Conservation (phyloP, 1,284 basidiomycete species). For the Naganishia cerealis region DNA sequence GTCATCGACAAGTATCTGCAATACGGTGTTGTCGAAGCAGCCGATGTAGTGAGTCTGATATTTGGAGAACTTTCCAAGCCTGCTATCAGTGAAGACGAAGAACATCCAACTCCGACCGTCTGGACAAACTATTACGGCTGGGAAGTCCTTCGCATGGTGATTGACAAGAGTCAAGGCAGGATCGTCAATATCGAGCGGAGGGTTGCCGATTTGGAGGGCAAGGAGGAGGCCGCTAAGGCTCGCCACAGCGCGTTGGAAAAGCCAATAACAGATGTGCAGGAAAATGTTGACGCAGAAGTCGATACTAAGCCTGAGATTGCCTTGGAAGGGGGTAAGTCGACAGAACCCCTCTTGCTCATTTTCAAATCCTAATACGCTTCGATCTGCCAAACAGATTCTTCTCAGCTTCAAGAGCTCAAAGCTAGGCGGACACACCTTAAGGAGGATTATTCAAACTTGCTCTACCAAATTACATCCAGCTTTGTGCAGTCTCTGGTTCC, state of each 20-base stretch:
- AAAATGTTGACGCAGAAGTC: slow-evolving; percentile 44
- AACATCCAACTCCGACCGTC: slow-evolving; percentile 47
- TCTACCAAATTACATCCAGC: slow-evolving; percentile 19
- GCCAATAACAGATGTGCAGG: slow-evolving; percentile 42
- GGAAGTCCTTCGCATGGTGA: slow-evolving; percentile 74
- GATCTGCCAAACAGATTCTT: slow-evolving; percentile 37
- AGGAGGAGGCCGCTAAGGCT: slow-evolving; percentile 80
- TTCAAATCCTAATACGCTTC: slow-evolving; percentile 2
- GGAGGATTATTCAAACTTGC: slow-evolving; percentile 23
- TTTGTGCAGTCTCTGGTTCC: slow-evolving; percentile 38
- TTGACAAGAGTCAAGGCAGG: slow-evolving; percentile 82
- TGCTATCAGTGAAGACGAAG: slow-evolving; percentile 44
- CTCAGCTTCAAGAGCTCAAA: slow-evolving; percentile 23
- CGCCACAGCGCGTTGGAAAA: slow-evolving; percentile 62
- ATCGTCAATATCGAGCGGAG: slow-evolving; percentile 73
- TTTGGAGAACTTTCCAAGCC: slow-evolving; percentile 57
- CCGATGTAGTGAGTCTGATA: slow-evolving; percentile 83
- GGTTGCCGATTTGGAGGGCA: slow-evolving; percentile 71
- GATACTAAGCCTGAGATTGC: slow-evolving; percentile 20
- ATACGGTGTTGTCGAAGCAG: slow-evolving; percentile 93
- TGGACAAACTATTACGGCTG: slow-evolving; percentile 69
- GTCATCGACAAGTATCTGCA: slow-evolving; percentile 98
- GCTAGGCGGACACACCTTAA: slow-evolving; percentile 16
- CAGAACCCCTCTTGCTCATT: neutral
- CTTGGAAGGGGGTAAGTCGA: slow-evolving; percentile 38